Percentiles rank a stretch among this genome's conserved stretches.
Evolutionary conservation across 1,139 yeast species (phyloP).

Genomic region (Saccharomycopsis hybrid): DNA sequence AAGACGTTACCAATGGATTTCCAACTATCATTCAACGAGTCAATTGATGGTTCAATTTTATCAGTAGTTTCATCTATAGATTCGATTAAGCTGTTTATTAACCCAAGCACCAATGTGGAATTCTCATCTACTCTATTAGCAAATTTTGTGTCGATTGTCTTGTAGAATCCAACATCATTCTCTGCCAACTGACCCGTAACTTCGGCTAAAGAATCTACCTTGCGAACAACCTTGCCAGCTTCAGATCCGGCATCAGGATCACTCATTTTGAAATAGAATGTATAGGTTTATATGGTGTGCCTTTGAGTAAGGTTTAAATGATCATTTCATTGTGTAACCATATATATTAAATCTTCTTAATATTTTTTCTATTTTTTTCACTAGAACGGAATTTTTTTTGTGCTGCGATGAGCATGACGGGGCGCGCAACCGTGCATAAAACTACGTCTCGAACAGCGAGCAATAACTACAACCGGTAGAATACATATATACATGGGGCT

Average conservation of each 20-base stretch:
- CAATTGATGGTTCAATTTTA: conserved; percentile 31
- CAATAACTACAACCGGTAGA: too few species aligned
- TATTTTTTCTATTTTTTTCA: too few species aligned
- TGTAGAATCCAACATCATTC: conserved; percentile 73
- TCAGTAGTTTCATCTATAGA: conserved; percentile 31
- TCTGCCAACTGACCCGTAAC: conserved; percentile 69
- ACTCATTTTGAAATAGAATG: too few species aligned
- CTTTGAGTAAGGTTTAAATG: too few species aligned
- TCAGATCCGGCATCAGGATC: conserved; percentile 2
- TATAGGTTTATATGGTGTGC: too few species aligned
- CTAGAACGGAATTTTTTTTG: too few species aligned
- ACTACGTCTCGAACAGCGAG: too few species aligned
- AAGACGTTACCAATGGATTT: conserved; percentile 52
- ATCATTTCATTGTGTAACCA: too few species aligned
- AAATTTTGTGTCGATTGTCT: conserved; percentile 54
- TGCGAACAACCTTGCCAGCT: conserved; percentile 1
- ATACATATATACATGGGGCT: too few species aligned
- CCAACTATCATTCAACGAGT: conserved; percentile 50
- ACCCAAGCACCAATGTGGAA: conserved; percentile 39
- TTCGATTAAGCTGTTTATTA: conserved; percentile 48
- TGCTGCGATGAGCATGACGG: too few species aligned
- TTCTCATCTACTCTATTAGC: conserved; percentile 38
- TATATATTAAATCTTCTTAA: too few species aligned
- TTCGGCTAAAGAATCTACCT: conserved; percentile 5
- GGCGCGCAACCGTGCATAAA: too few species aligned